A percentile compares a stretch with the other conserved stretches of the same genome.
Conservation (phyloP, 169 alveolate genomes). For the Sarcocystis neurona region DNA sequence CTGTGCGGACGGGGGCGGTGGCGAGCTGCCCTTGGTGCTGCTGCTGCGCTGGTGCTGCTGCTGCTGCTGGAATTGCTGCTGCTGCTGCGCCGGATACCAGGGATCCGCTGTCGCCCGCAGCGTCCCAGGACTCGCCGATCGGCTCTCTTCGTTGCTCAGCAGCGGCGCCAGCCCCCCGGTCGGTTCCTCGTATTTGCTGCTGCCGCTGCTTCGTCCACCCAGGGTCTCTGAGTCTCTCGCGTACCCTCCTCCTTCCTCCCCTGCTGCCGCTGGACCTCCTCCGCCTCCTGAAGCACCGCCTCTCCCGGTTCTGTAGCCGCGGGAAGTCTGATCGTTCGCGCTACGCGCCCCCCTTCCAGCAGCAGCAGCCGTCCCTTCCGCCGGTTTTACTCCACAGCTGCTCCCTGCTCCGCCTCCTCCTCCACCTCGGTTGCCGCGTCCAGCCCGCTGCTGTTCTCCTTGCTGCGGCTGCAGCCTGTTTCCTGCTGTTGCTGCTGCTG, state of each 20-base stretch:
- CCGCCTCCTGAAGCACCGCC: not conserved
- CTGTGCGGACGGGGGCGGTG: not conserved
- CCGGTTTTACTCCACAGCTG: not conserved
- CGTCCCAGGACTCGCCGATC: conserved; percentile 5
- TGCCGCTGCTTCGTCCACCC: not conserved
- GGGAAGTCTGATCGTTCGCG: not conserved
- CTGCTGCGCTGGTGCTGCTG: not conserved
- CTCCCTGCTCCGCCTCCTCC: not conserved
- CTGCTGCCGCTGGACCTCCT: conserved; percentile 12
- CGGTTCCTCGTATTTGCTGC: not conserved
- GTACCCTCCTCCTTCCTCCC: not conserved
- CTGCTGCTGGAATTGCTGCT: conserved; percentile 5
- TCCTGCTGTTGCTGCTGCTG: not conserved
- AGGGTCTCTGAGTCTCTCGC: not conserved
- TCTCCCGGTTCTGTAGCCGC: conserved; percentile 1
- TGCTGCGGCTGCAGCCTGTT: not conserved
- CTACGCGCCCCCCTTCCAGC: not conserved
- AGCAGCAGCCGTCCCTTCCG: not conserved
- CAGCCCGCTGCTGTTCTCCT: not conserved
- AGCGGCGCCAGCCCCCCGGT: not conserved
- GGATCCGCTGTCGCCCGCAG: conserved; percentile 29
- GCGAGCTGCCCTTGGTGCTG: not conserved
- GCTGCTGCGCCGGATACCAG: conserved; percentile 41
- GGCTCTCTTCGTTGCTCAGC: not conserved
- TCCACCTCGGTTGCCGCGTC: not conserved